Conservation (phyloP, 2,329 filamentous ascomycete genomes). For the Aspergillus ochraceoroseus region DNA sequence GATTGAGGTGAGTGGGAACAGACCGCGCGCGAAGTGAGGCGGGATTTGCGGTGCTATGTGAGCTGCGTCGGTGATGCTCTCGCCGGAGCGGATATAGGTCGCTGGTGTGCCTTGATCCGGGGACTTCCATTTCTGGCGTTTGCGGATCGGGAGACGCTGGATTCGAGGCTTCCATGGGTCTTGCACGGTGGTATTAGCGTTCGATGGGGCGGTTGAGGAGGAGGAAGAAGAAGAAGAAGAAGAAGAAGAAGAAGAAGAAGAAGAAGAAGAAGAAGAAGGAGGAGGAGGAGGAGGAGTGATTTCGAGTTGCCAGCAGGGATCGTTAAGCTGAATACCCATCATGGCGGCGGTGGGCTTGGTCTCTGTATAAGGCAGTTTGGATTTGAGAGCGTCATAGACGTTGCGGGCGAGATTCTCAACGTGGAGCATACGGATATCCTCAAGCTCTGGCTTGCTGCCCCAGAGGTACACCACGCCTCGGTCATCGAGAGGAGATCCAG, state of each 20-base stretch:
- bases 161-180: not conserved
- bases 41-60: not conserved
- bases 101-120: too few species aligned
- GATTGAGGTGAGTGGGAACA: not conserved
- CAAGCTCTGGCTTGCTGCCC: not conserved
- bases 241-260: too few species aligned
- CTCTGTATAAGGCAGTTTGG: not conserved
- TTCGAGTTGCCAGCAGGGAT: not conserved
- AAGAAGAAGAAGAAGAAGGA: too few species aligned
- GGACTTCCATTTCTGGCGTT: too few species aligned
- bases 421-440: not conserved
- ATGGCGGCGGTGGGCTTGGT: slow-evolving; percentile 1
- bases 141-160: not conserved
- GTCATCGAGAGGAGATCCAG: too few species aligned
- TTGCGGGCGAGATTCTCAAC: not conserved
- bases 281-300: slow-evolving; percentile 1
- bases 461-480: not conserved
- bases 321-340: slow-evolving; percentile 6
- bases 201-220: too few species aligned
- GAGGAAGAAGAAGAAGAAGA: too few species aligned
- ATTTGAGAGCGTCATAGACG: not conserved
- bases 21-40: not conserved
- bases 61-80: not conserved
- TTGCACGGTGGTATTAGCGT: too few species aligned
- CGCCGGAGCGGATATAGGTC: too few species aligned